Evolutionary conservation across 352 stramenopile genomes (phyloP), one percentile per base, ranked within the genome.

Genomic region (Pythium phragmitis): DNA sequence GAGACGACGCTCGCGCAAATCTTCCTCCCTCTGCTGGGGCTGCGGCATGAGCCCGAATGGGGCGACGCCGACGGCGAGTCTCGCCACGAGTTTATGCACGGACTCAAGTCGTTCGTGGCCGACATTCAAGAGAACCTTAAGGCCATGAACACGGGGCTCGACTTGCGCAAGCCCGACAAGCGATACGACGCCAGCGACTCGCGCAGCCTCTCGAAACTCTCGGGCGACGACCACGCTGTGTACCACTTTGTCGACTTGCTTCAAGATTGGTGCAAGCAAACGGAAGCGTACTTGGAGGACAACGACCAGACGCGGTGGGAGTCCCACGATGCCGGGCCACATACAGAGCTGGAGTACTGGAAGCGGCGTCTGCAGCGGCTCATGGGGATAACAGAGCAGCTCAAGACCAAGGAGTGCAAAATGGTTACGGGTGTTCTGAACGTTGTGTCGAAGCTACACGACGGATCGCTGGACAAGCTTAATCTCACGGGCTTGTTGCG

Each of bases 111-210:
- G 2, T 97, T 97, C 48, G 77, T 88, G 8, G 85, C 77, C 12
- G 85, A 96, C 60, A 79, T 97, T 7, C 85, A 97, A 51, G 88
- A 96, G 48, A 96, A 92, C 63, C 68, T 97, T 33, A 96, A 96
- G 65, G 89, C 79, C 42, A 92, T 98, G 75, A 92, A 73, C 58
- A 91, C 87, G 3, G 91, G 89, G 0, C 74, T 98, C 3, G 90
- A 97, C 58, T 67, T 97, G 47, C 81, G 80, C 16, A 96, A 96
- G 58, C 87, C 91, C 7, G 83, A 97, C 66, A 91, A 91, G 58
- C 70, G 75, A 39, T 93, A 92, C 55, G 83, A 94, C 55, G 67
- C 80, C 7, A 84, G 68, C 42, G 82, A 92, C 62, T 76, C 76
- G n/a, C 79, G 74, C 28, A 91, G 72, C 46, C 67, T 91, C n/a